These are phyloP conservation scores for Lentinus tigrinus DNA, from an alignment of 768 basidiomycete species.

Conservation along the genomic window DNA sequence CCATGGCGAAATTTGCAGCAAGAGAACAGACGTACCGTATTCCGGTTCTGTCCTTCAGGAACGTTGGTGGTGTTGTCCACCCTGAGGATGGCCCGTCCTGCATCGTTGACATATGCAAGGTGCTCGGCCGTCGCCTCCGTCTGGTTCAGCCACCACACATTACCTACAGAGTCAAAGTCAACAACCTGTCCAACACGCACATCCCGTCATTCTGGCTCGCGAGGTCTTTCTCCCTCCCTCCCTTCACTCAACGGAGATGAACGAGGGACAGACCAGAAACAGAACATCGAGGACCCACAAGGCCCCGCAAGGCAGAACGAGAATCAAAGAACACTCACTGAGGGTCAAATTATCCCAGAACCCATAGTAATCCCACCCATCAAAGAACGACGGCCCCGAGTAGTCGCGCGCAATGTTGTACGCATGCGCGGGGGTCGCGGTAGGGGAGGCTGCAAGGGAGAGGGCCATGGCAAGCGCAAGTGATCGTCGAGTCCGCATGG, in stretches of 20 bases:
- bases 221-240: background rate
- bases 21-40: slow-evolving; percentile 45
- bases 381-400: slow-evolving; percentile 42
- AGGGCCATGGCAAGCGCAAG: background rate
- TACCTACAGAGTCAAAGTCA: slow-evolving; percentile 39
- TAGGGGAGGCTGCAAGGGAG: background rate
- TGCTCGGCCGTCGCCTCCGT: slow-evolving; percentile 44
- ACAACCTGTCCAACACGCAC: background rate
- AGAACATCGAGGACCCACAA: background rate
- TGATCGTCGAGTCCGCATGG: slow-evolving; percentile 7
- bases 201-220: background rate
- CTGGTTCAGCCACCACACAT: slow-evolving; percentile 58
- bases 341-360: slow-evolving; percentile 39
- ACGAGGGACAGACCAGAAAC: background rate
- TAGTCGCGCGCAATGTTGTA: slow-evolving; percentile 39
- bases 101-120: slow-evolving; percentile 58
- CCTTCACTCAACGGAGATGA: background rate
- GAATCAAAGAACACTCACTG: slow-evolving; percentile 25
- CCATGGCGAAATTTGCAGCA: background rate
- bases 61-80: slow-evolving; percentile 72
- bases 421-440: slow-evolving; percentile 7
- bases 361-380: slow-evolving; percentile 44
- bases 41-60: slow-evolving; percentile 47
- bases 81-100: slow-evolving; percentile 66
- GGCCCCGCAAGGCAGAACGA: too few relatives aligned